Percentiles rank a stretch among this genome's conserved stretches.
phyloP scores from a whole-genome alignment of 2,329 filamentous ascomycete genomes.

The Penicillium sp. region DNA sequence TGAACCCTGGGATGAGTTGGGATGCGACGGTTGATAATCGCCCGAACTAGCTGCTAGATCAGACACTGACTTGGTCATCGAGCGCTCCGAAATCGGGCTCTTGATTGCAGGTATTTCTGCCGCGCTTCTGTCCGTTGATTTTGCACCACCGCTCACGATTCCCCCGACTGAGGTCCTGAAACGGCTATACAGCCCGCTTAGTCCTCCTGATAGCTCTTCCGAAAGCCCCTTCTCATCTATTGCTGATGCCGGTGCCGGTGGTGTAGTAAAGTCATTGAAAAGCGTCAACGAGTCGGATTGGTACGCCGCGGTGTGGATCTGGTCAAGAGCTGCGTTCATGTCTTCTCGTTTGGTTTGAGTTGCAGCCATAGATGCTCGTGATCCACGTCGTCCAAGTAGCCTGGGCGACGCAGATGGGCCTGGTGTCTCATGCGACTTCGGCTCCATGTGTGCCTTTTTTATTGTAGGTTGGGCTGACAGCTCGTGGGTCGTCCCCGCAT shows the following conservation, averaged over 20 bases:
- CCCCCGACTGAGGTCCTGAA: conserved; percentile 79
- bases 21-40: conserved; percentile 27
- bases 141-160: conserved; percentile 41
- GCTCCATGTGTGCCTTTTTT: conserved; percentile 31
- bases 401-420: conserved; percentile 48
- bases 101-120: conserved; percentile 27
- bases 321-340: conserved; percentile 74
- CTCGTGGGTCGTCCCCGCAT: conserved; percentile 15
- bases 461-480: conserved; percentile 12
- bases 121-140: conserved; percentile 28
- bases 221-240: conserved; percentile 69
- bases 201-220: conserved; percentile 76
- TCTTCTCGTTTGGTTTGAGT: conserved; percentile 69
- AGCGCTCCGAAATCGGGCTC: conserved; percentile 28
- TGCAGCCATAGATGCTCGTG: conserved; percentile 49
- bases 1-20: conserved; percentile 37
- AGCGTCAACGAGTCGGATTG: conserved; percentile 82
- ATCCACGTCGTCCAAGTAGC: conserved; percentile 49
- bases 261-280: conserved; percentile 81
- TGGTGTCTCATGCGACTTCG: conserved; percentile 37
- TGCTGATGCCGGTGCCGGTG: conserved; percentile 61
- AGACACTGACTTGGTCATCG: conserved; percentile 25
- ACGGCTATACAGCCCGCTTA: conserved; percentile 86
- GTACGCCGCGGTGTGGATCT: conserved; percentile 86
- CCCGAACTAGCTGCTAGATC: conserved; percentile 20